Evolutionary conservation across 352 stramenopile species (phyloP).

Genomic region (Phytophthora sojae): DNA sequence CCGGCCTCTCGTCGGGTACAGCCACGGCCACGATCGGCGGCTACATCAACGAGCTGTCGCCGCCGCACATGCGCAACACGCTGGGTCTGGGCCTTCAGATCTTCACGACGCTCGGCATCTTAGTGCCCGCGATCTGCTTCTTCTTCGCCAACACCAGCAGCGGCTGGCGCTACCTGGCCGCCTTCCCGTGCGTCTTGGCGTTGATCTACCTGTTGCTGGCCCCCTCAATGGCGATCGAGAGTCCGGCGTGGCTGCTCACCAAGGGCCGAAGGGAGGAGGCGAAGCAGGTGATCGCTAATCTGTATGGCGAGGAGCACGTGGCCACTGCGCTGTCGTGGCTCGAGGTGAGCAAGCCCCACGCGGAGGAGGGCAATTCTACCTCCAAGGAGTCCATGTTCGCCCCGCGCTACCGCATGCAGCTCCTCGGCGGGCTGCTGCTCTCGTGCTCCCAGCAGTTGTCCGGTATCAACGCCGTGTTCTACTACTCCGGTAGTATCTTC

Average conservation of each 20-base stretch:
- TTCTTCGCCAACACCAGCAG: constrained; percentile 42
- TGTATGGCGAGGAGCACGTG: constrained; percentile 44
- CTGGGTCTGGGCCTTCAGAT: constrained; percentile 53
- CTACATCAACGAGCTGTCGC: no score
- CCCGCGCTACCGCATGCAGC: constrained; percentile 23
- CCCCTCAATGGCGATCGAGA: constrained; percentile 40
- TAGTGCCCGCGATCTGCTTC: constrained; percentile 39
- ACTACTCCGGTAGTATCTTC: constrained; percentile 28
- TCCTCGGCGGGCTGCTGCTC: constrained; percentile 14
- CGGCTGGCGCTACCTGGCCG: constrained; percentile 47
- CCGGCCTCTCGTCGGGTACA: no score
- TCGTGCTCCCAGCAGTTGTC: constrained; percentile 24
- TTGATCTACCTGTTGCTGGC: constrained; percentile 43
- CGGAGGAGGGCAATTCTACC: neutral
- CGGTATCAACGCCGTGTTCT: constrained; percentile 31
- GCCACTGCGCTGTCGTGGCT: constrained; percentile 37
- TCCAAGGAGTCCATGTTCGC: constrained; percentile 18
- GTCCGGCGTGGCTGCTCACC: constrained; percentile 45
- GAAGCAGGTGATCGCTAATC: constrained; percentile 28
- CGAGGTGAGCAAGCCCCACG: constrained; percentile 17
- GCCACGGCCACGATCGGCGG: no score
- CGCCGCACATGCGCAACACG: constrained; percentile 42
- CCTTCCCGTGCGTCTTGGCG: constrained; percentile 48
- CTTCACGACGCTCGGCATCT: constrained; percentile 50
- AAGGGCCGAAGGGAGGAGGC: constrained; percentile 33